Conservation (phyloP, 2,329 filamentous ascomycete species). For the Dothideomycetes sp. region DNA sequence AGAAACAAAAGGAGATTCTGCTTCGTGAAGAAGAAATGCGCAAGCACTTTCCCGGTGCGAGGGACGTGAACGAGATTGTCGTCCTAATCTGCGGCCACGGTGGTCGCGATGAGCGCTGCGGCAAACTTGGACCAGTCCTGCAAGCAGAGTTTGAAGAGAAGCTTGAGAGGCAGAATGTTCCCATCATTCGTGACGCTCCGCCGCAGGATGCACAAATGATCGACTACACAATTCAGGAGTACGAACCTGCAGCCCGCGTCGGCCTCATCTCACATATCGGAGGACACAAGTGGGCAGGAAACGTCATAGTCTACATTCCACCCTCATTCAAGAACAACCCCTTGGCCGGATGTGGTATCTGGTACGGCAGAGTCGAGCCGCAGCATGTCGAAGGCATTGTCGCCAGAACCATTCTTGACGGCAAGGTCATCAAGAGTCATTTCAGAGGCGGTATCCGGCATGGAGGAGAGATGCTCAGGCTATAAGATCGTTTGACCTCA, state of each 20-base stretch:
- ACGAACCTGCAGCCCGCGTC: conserved; percentile 45
- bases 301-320: conserved; percentile 73
- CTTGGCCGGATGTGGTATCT: conserved; percentile 63
- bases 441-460: conserved; percentile 58
- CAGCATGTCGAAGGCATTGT: conserved; percentile 69
- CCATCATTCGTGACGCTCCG: conserved; percentile 39
- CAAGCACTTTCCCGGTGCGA: conserved; percentile 44
- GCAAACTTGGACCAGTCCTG: conserved; percentile 66
- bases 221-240: conserved; percentile 22
- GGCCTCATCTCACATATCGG: conserved; percentile 71
- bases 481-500: conserved; percentile 3
- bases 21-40: conserved; percentile 41
- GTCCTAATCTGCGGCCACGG: conserved; percentile 85
- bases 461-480: conserved; percentile 19
- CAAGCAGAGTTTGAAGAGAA: conserved; percentile 58
- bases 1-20: conserved; percentile 38
- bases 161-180: conserved; percentile 41
- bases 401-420: conserved; percentile 57
- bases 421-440: conserved; percentile 59
- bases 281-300: conserved; percentile 78
- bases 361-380: conserved; percentile 73
- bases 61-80: conserved; percentile 57
- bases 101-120: conserved; percentile 72
- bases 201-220: conserved; percentile 9
- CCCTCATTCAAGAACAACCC: conserved; percentile 43